Conservation (phyloP, 2,329 filamentous ascomycete species). For the Arachnopeziza araneosa region DNA sequence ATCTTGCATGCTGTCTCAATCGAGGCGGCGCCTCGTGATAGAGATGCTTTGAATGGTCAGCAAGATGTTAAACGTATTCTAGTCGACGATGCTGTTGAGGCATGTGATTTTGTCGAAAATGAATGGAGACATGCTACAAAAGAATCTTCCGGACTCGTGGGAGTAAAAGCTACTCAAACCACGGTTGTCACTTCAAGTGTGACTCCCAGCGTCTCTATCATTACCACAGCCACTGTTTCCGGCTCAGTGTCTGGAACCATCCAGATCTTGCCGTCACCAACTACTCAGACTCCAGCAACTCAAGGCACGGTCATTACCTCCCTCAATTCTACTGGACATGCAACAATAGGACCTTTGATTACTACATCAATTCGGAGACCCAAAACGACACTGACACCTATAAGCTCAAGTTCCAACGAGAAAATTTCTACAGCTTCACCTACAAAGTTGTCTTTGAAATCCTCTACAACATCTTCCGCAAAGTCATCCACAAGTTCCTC, state of each 20-base stretch:
- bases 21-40: neutral
- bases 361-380: slow-evolving; percentile 20
- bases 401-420: neutral
- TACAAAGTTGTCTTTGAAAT: neutral
- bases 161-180: neutral
- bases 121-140: neutral
- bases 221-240: slow-evolving; percentile 15
- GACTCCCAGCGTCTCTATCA: neutral
- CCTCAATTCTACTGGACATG: slow-evolving; percentile 24
- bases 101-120: neutral
- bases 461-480: neutral
- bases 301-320: slow-evolving; percentile 32
- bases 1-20: neutral
- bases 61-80: neutral
- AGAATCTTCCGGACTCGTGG: neutral
- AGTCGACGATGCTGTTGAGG: neutral
- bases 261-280: slow-evolving; percentile 32
- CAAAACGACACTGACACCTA: slow-evolving; percentile 7
- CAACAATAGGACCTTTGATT: slow-evolving; percentile 18
- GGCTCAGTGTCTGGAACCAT: slow-evolving; percentile 29
- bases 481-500: neutral
- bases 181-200: slow-evolving; percentile 1
- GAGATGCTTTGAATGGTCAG: neutral
- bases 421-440: neutral
- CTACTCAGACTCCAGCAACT: slow-evolving; percentile 28